These are phyloP conservation scores for Trametes versicolor DNA, from an alignment of 1,284 basidiomycete species.

Conservation along the genomic window DNA sequence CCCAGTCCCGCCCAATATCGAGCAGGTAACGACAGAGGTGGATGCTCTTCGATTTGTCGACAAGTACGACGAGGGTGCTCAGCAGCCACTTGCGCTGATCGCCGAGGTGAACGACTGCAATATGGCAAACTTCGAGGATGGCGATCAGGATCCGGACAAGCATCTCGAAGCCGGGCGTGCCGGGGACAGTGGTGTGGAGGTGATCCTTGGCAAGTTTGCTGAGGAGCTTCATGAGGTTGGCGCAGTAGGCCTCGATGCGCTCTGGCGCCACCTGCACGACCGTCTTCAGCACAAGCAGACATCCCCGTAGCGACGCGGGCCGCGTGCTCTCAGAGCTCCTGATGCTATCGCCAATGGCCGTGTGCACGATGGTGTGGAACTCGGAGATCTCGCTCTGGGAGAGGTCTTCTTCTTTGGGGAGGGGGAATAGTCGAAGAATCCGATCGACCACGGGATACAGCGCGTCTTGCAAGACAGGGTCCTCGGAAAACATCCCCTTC, in stretches of 20 bases:
- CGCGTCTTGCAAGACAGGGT: constrained; percentile 79
- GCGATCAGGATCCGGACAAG: constrained; percentile 70
- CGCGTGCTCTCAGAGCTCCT: constrained; percentile 56
- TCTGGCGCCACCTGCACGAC: constrained; percentile 89
- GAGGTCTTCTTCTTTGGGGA: constrained; percentile 81
- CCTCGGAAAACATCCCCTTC: constrained; percentile 87
- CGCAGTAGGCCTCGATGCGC: constrained; percentile 85
- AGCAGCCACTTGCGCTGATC: constrained; percentile 83
- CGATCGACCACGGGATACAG: constrained; percentile 89
- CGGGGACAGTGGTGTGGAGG: constrained; percentile 61
- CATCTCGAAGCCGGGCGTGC: constrained; percentile 59
- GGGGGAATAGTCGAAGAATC: constrained; percentile 85
- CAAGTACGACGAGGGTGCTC: constrained; percentile 79
- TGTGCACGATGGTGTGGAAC: constrained; percentile 84
- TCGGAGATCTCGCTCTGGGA: constrained; percentile 69
- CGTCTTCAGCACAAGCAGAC: constrained; percentile 89
- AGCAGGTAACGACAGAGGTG: constrained; percentile 89
- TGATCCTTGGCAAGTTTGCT: constrained; percentile 93
- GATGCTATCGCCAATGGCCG: constrained; percentile 86
- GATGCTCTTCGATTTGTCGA: constrained; percentile 92
- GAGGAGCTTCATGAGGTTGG: constrained; percentile 85
- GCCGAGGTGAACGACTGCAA: constrained; percentile 69
- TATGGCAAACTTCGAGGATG: constrained; percentile 79
- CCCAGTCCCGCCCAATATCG: constrained; percentile 91
- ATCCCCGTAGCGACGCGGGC: constrained; percentile 66